Conservation (phyloP, 192 early-diverging fungal species). For the Coemansia sp. region DNA sequence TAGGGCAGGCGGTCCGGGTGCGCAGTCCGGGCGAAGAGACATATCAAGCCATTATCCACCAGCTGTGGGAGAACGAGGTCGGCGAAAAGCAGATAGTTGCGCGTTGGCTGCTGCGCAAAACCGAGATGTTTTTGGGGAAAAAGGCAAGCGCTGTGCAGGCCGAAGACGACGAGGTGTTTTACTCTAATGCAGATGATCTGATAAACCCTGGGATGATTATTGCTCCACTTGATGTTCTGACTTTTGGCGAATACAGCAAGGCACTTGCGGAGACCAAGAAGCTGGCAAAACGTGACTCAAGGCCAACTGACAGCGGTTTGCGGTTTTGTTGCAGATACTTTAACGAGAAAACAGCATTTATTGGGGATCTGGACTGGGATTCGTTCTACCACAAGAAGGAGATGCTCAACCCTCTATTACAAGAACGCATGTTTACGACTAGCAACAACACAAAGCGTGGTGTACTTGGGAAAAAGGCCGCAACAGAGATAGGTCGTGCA, state of each 20-base stretch:
- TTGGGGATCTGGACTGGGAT: conserved; percentile 54
- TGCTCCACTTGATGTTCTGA: conserved; percentile 34
- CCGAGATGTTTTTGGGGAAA: conserved; percentile 30
- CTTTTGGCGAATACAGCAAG: conserved; percentile 10
- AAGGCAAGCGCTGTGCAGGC: conserved; percentile 16
- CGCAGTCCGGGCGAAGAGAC: conserved; percentile 46
- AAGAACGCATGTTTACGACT: conserved; percentile 30
- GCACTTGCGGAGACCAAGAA: background rate
- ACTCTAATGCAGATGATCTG: conserved; percentile 54
- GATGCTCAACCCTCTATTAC: conserved; percentile 18
- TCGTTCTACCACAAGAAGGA: conserved; percentile 20
- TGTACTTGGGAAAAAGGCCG: conserved; percentile 16
- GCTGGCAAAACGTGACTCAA: background rate
- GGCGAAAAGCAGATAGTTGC: conserved; percentile 51
- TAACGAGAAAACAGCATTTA: conserved; percentile 39
- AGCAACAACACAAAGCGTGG: conserved; percentile 17
- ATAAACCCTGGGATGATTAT: conserved; percentile 42
- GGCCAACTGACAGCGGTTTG: background rate
- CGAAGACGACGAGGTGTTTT: conserved; percentile 42
- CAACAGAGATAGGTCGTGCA: conserved; percentile 18
- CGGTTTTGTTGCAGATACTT: conserved; percentile 45
- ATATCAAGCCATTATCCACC: conserved; percentile 56
- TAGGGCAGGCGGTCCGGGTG: conserved; percentile 44
- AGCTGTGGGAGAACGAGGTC: conserved; percentile 60
- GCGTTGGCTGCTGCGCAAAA: conserved; percentile 59